Evolutionary conservation across 768 basidiomycete species (phyloP), one percentile per base, ranked within the genome.

Genomic region (Lentinula raphanica): DNA sequence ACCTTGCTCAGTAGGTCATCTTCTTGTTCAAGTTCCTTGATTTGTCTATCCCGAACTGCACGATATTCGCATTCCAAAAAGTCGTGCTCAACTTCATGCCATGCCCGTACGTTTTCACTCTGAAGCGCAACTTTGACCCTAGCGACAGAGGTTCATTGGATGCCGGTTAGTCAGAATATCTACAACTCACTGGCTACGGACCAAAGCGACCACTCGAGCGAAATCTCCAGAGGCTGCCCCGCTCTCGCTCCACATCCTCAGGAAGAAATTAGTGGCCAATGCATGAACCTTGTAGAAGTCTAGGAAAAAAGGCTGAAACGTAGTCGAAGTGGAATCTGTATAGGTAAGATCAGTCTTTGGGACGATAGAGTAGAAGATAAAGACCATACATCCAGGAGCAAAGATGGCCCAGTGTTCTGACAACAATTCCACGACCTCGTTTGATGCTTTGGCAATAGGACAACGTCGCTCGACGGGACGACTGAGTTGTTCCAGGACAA

Each of bases 161-260:
- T 35, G 32, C 13, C 1, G 32, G 32, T 35, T 35, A 13, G 13
- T 8, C 9, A 35, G 13, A 13, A 8, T 13, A 36, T 5, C 12
- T 15, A 49, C 42, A 39, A 84, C 89, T 61, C 69, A 92, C 90
- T 95, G 94, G 79, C 90, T 92, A 54, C 84, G 83, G 35, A 88
- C 86, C 19, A 95, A 75, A 5, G 85, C 87, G 32, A 82, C 81
- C 9, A 96, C 85, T 9, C 94, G 85, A 35, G 80, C 76, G 62
- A 94, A 92, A 71, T 96, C 94, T 19, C 77, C 85, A 12, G 70
- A 66, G 3, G 87, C 84, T 1, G 94, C 89, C 12, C 87, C 86
- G 65, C 89, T 90, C 68, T 96, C 94, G 63, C 79, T 82, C 92
- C 92, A 96, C 85, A 96, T 93, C 32, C 91, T 82, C n/a, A 92